Evolutionary conservation across 345 rosid genomes (phyloP), one percentile per base, ranked within the genome.

Genomic region (Linum tenue): DNA sequence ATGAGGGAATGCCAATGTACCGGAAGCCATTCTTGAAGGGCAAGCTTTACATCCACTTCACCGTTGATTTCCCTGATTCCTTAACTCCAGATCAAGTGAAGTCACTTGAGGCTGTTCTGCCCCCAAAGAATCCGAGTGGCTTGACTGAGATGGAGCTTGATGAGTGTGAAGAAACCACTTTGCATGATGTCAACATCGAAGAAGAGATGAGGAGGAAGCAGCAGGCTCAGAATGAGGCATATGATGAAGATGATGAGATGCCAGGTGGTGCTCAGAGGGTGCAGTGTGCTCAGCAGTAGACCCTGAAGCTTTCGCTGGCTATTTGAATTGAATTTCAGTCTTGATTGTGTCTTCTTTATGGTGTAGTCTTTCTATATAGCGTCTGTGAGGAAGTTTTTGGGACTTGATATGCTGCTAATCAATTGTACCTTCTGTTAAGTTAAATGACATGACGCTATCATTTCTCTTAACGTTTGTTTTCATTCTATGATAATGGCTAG

Each of bases 11-110:
- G 98, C 91, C 94, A 0, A 57, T 83, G 57, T 79, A 85, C 83
- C 90, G 75, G 71, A 84, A 82, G 72, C 81, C 96, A 3, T 88
- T 92, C 86, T 85, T 88, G 87, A 90, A 86, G 80, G 98, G 97
- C n/a, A 90, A 87, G 71, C 76, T 92, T 3, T 88, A 88, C 78
- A 78, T 88, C 64, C 96, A 90, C 74, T 92, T 92, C 81, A 77
- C 78, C 0, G 90, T 90, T 0, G 98, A 88, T n/a, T 90, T 92
- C 82, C 98, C 98, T 0, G 97, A 90, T n/a, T 82, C 84, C 1
- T 74, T 92, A 53, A 75, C 73, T 67, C 77, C 78, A 0, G 96
- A 80, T 60, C 96, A 92, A 78, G 77, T 86, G 2, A 75, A 80
- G 73, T 87, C 99, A 36, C 75, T 94, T 3, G 90, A 84, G 74